Evolutionary conservation across 306 rosid genomes (phyloP), one percentile per base, ranked within the genome.

Genomic region (Trifolium fragiferum): DNA sequence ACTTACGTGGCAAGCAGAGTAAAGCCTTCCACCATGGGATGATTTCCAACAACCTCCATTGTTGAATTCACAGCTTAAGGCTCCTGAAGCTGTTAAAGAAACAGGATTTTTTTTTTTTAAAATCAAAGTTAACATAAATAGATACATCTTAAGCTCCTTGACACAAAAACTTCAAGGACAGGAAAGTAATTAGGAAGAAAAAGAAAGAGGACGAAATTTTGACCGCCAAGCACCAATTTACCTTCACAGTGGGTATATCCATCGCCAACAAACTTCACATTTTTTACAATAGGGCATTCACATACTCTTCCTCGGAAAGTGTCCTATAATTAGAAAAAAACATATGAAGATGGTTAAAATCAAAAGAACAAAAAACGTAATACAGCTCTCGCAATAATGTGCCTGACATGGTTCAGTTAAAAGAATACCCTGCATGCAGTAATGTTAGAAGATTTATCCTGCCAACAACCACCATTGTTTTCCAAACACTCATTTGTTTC

Each of bases 31-130:
- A 46, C 67, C 68, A 59, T 25, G 85, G 57, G 83, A 70, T 77
- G 57, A 64, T 85, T 75, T 92, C 99, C 99, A 94, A 81, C 99
- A 94, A 78, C 99, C 99, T 77, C 99, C 99, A 78, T 94, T 92
- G 82, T 89, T 82, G 74, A 94, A 61, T 75, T 74, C 87, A 85
- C 99, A 94, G 23, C 88, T 89, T 81, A 90, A 84, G 54, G 90
- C 81, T 82, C 90, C 97, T 33, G 96, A 87, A 80, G 97, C 96
- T 94, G 86, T 80, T 51, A 71, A 4, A 30, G 33, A 30, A 30
- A 30, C 33, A 30, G 5, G 6, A 4, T 0, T 4, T 30, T 30
- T 30, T 30, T 30, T 30, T 30, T 30, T n/a, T n/a, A n/a, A n/a
- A n/a, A 30, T 30, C 33, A 30, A 55, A 55, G 11, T 21, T 21